Evolutionary conservation across 306 rosid genomes (phyloP).

Genomic region (Acacia confusa): DNA sequence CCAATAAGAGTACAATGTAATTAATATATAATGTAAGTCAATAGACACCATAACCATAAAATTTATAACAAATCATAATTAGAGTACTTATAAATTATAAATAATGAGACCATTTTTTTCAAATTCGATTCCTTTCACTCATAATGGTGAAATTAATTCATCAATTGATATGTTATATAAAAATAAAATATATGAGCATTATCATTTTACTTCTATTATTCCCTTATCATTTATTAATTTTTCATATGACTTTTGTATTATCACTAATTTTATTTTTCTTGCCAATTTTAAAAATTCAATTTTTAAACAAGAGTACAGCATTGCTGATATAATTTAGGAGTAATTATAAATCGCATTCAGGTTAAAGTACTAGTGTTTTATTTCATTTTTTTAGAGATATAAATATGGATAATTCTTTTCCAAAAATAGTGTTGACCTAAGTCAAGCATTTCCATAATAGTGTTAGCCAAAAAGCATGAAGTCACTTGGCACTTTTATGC

Average conservation of each 20-base stretch:
- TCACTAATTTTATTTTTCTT: too few relatives aligned
- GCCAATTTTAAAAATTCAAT: too few relatives aligned
- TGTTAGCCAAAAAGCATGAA: neutral
- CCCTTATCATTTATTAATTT: too few relatives aligned
- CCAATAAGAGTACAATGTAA: neutral
- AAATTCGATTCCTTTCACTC: too few relatives aligned
- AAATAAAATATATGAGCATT: neutral
- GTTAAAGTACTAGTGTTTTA: neutral
- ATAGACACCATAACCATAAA: too few relatives aligned
- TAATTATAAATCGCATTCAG: neutral
- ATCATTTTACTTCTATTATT: too few relatives aligned
- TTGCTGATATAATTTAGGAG: neutral
- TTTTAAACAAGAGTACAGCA: neutral
- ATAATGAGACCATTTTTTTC: too few relatives aligned
- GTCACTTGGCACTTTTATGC: neutral
- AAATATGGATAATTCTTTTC: neutral
- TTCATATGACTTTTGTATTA: neutral
- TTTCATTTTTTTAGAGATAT: neutral
- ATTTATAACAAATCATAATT: neutral
- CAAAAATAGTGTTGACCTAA: neutral
- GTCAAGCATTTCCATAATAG: neutral
- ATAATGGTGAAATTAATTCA: neutral
- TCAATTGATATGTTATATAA: too few relatives aligned
- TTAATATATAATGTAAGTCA: too few relatives aligned
- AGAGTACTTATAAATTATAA: too few relatives aligned